Evolutionary conservation across 2,329 filamentous ascomycete species (phyloP).

Genomic region (Knoxdaviesia capensis): DNA sequence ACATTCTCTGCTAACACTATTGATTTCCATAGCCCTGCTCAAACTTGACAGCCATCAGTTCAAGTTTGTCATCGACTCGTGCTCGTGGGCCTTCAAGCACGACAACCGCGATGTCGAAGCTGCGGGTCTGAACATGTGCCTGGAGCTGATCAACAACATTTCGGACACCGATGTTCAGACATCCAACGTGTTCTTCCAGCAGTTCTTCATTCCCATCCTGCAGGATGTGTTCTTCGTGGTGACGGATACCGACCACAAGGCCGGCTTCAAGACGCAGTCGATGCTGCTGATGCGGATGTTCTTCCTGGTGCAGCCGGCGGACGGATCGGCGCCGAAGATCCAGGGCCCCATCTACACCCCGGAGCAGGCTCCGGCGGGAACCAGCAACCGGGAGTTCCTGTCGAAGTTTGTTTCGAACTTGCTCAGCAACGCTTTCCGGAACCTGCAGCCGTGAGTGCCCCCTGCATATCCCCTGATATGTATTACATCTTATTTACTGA

Average conservation of each 20-base stretch:
- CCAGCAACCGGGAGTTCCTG: constrained; percentile 78
- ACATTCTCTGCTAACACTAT: constrained; percentile 4
- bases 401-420: constrained; percentile 71
- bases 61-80: constrained; percentile 98
- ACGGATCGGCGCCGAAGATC: constrained; percentile 58
- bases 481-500: constrained; percentile 14
- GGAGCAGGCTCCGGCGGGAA: constrained; percentile 67
- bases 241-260: constrained; percentile 95
- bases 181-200: constrained; percentile 90
- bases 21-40: constrained; percentile 39
- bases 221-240: constrained; percentile 98
- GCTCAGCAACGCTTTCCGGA: constrained; percentile 78
- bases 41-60: constrained; percentile 93
- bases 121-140: constrained; percentile 92
- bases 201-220: constrained; percentile 86
- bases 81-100: constrained; percentile 99
- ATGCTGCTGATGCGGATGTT: constrained; percentile 90
- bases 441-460: constrained; percentile 61
- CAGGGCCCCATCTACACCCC: constrained; percentile 75
- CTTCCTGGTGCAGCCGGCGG: constrained; percentile 67
- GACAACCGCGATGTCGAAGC: constrained; percentile 96
- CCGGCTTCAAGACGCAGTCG: constrained; percentile 95
- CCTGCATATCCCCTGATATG: neutral
- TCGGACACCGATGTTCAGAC: constrained; percentile 74
- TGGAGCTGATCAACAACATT: constrained; percentile 94